Evolutionary conservation across 176 grass and related monocot genomes (phyloP).

Genomic region (Pharus latifolius): DNA sequence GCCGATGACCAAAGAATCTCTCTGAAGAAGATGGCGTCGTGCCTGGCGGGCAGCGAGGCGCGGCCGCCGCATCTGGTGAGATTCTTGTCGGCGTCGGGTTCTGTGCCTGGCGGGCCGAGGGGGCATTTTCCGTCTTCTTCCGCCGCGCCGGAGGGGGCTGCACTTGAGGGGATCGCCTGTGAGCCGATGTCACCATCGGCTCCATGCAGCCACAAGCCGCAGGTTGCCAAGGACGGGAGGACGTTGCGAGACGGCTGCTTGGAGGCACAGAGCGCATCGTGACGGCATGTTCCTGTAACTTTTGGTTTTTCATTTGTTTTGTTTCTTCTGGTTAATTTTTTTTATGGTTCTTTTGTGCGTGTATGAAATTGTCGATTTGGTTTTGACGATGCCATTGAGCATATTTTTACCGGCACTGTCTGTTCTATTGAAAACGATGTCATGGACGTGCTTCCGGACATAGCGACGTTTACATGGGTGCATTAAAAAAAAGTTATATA

Average conservation of each 20-base stretch:
- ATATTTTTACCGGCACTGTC: no score
- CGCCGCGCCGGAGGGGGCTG: neutral
- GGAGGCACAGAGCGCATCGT: neutral
- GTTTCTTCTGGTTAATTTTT: no score
- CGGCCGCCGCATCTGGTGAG: slow-evolving; percentile 11
- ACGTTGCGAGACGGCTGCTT: neutral
- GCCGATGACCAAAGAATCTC: neutral
- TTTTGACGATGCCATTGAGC: no score
- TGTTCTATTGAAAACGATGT: no score
- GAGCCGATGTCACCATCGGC: neutral
- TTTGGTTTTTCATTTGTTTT: no score
- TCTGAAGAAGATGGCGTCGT: slow-evolving; percentile 31
- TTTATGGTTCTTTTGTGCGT: no score
- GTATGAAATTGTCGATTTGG: no score
- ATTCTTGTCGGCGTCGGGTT: slow-evolving; percentile 21
- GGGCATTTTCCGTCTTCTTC: neutral
- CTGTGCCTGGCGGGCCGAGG: neutral
- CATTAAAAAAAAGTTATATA: no score
- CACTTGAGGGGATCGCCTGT: neutral
- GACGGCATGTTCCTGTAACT: no score
- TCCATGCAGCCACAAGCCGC: neutral
- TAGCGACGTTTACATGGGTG: no score
- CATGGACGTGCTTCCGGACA: no score
- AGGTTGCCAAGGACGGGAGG: neutral
- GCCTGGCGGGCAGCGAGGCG: slow-evolving; percentile 1